These are phyloP conservation scores for Epichloe brachyelytri DNA, from an alignment of 2,329 filamentous ascomycete genomes.

Conservation along the genomic window DNA sequence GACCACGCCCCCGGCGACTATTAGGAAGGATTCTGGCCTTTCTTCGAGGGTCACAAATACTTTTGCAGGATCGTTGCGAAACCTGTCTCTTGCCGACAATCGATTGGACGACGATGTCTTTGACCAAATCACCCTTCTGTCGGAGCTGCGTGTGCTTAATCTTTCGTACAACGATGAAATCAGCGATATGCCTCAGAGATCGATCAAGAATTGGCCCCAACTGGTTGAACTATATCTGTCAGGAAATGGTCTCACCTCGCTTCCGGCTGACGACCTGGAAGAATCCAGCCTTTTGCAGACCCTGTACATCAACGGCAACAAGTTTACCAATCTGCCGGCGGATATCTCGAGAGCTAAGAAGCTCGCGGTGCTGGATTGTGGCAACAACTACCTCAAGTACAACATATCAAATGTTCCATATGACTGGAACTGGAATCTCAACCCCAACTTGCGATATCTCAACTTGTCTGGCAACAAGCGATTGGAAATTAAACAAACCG, in stretches of 20 bases:
- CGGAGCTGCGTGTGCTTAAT: conserved; percentile 79
- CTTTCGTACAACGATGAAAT: conserved; percentile 83
- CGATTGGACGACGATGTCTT: conserved; percentile 90
- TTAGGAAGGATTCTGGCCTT: conserved; percentile 79
- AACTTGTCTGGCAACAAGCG: conserved; percentile 96
- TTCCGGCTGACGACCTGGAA: conserved; percentile 89
- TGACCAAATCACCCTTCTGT: conserved; percentile 71
- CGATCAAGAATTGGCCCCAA: conserved; percentile 80
- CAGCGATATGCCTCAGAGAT: conserved; percentile 79
- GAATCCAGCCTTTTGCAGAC: conserved; percentile 78
- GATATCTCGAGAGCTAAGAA: conserved; percentile 92
- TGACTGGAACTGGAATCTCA: conserved; percentile 99
- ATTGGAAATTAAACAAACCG: conserved; percentile 69
- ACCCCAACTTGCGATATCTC: conserved; percentile 84
- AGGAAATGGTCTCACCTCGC: conserved; percentile 80
- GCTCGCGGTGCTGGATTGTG: conserved; percentile 82
- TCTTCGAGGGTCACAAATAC: conserved; percentile 71
- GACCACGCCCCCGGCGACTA: conserved; percentile 33
- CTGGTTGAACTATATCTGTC: conserved; percentile 88
- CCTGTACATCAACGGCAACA: conserved; percentile 92
- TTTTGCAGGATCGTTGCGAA: conserved; percentile 73
- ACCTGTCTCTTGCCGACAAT: conserved; percentile 86
- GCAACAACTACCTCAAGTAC: conserved; percentile 92
- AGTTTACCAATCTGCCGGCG: conserved; percentile 90
- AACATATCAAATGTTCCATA: conserved; percentile 99